Percentiles rank a stretch among this genome's conserved stretches.
Evolutionary conservation across 331 rosid genomes (phyloP).

Genomic region (Quercus tomentella): DNA sequence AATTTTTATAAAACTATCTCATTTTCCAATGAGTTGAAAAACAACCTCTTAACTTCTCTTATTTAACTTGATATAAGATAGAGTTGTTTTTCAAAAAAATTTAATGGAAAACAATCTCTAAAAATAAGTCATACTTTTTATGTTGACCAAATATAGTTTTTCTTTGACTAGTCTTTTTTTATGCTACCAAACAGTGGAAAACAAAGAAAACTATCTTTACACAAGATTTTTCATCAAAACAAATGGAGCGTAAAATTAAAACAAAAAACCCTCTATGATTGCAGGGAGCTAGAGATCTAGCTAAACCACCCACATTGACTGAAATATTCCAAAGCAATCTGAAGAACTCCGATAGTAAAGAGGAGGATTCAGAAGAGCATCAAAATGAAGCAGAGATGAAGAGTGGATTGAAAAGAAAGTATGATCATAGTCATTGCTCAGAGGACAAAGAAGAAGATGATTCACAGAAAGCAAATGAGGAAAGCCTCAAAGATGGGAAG

Average conservation of each 20-base stretch:
- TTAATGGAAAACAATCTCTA: too few relatives aligned
- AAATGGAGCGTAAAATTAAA: not conserved
- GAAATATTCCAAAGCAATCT: conserved; percentile 62
- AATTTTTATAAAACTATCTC: too few relatives aligned
- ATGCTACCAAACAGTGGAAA: too few relatives aligned
- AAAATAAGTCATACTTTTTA: too few relatives aligned
- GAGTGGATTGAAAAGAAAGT: conserved; percentile 66
- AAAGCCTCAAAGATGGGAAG: conserved; percentile 39
- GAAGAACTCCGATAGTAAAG: conserved; percentile 33
- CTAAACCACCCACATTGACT: conserved; percentile 73
- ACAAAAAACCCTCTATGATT: not conserved
- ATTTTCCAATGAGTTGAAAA: too few relatives aligned
- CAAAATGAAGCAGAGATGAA: conserved; percentile 29
- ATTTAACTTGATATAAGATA: too few relatives aligned
- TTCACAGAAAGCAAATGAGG: conserved; percentile 31
- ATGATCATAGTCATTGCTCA: conserved; percentile 41
- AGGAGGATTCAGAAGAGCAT: conserved; percentile 30
- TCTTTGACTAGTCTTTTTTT: too few relatives aligned
- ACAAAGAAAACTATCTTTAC: too few relatives aligned
- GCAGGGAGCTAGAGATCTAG: conserved; percentile 81
- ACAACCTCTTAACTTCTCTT: too few relatives aligned
- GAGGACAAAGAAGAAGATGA: conserved; percentile 47
- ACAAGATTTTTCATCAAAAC: too few relatives aligned
- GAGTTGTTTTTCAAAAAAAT: too few relatives aligned
- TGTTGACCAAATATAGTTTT: too few relatives aligned